Base-by-base conservation (phyloP, 441 rosid genomes). In the Erodium texanum region DNA sequence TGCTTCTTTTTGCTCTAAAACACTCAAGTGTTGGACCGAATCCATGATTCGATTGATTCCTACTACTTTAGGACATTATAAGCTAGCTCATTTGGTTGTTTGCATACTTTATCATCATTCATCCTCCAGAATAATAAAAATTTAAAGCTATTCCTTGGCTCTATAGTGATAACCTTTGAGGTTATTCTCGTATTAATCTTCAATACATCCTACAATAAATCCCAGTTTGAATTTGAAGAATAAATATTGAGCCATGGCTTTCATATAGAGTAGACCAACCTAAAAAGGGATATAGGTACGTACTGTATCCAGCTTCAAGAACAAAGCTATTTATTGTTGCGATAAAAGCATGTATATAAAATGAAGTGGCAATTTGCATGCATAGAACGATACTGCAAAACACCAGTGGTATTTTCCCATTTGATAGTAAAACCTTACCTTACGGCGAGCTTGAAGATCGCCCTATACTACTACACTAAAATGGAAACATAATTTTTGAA, bases 391-490 rank as follows among this genome's bases (percentile, higher is more conserved):
- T 52, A 16, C 59, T 52, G 18, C 2, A 52, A 52, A 16, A 52
- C 59, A 52, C 59, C 59, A 19, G 59, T 16, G 23, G 22, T 52
- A 18, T 52, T 52, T 52, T 19, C 59, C 59, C 23, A 52, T 16
- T 16, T 16, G 59, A 52, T 52, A 6, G 9, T 16, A 52, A 19
- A 52, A 52, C 22, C 59, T 16, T 19, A 52, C 20, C 20, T 54
- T 50, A 38, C 62, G 15, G 23, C 6, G 32, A 66, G 14, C 63
- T 36, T 24, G 15, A 64, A 70, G 67, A 64, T 50, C 50, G 22
- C 15, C 7, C 68, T 64, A 50, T 38, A 70, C 20, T 16, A 41
- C 67, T 6, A 19, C 29, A 56, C 22, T 16, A 16, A 36, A n/a
- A 62, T 12, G 14, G 29, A 58, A 20, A 58, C 16, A 22, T 58